These are phyloP conservation scores for Leptosphaerulina australis DNA, from an alignment of 2,329 filamentous ascomycete species.

Conservation along the genomic window DNA sequence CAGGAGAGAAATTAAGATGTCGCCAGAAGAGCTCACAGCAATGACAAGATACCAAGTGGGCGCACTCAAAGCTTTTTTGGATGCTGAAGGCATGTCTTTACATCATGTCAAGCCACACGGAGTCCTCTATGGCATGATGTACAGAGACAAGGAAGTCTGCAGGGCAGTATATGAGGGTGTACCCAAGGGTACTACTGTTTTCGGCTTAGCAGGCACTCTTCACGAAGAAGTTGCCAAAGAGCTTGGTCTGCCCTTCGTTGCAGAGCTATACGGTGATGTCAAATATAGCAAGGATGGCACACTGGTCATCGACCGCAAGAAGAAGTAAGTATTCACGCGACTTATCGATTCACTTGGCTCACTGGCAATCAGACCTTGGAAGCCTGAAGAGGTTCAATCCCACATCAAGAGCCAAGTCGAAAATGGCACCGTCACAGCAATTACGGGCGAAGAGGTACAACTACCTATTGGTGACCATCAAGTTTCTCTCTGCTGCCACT, in stretches of 20 bases:
- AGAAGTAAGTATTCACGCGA: slow-evolving; percentile 51
- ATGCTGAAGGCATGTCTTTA: slow-evolving; percentile 61
- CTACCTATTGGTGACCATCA: slow-evolving; percentile 51
- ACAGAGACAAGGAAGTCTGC: slow-evolving; percentile 58
- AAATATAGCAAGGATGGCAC: slow-evolving; percentile 60
- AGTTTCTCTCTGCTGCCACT: slow-evolving; percentile 54
- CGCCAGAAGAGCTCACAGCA: slow-evolving; percentile 62
- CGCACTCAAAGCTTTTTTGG: slow-evolving; percentile 64
- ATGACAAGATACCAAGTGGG: slow-evolving; percentile 68
- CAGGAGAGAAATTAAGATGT: slow-evolving; percentile 65
- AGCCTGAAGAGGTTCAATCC: slow-evolving; percentile 49
- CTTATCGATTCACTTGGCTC: background rate
- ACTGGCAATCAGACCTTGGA: slow-evolving; percentile 46
- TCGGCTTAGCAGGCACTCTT: slow-evolving; percentile 61
- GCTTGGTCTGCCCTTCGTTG: slow-evolving; percentile 59
- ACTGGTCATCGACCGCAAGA: slow-evolving; percentile 64
- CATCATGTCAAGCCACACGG: slow-evolving; percentile 70
- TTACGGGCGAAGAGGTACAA: slow-evolving; percentile 51
- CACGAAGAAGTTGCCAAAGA: slow-evolving; percentile 62
- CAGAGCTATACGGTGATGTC: slow-evolving; percentile 63
- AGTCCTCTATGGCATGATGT: slow-evolving; percentile 64
- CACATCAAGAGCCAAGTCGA: slow-evolving; percentile 52
- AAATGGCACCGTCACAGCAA: slow-evolving; percentile 49
- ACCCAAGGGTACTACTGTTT: slow-evolving; percentile 58
- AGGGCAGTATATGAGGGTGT: slow-evolving; percentile 61